Percentiles rank a stretch among this genome's conserved stretches.
Conservation (phyloP, 2,329 filamentous ascomycete species). For the Xylaria sp. region DNA sequence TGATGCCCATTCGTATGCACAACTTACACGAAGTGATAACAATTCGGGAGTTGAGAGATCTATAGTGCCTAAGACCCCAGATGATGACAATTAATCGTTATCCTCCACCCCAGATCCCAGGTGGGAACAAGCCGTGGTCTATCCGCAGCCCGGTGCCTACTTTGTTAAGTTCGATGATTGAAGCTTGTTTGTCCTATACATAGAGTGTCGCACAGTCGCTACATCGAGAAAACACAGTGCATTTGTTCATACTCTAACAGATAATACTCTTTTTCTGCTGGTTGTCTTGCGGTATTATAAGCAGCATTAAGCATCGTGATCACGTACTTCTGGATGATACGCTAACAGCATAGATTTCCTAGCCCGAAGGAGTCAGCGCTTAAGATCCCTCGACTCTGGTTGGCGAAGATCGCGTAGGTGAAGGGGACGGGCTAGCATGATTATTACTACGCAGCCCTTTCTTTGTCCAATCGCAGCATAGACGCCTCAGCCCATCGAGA, state of each 20-base stretch:
- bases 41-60: conserved; percentile 3
- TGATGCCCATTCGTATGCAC: neutral
- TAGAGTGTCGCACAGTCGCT: neutral
- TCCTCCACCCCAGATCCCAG: conserved; percentile 9
- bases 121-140: conserved; percentile 6
- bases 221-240: neutral
- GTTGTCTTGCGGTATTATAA: neutral
- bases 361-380: conserved; percentile 37
- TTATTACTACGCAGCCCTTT: conserved; percentile 37
- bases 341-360: conserved; percentile 21
- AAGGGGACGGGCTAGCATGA: conserved; percentile 24
- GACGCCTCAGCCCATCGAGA: conserved; percentile 28
- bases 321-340: conserved; percentile 23
- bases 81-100: conserved; percentile 18
- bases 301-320: neutral
- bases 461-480: conserved; percentile 27
- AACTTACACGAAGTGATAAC: neutral
- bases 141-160: conserved; percentile 1
- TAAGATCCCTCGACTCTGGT: conserved; percentile 26
- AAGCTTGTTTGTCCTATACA: conserved; percentile 22
- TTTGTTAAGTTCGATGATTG: conserved; percentile 8
- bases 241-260: conserved; percentile 14
- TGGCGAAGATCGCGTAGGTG: conserved; percentile 15
- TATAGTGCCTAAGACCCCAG: neutral
- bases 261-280: conserved; percentile 1